Evolutionary conservation across 768 basidiomycete species (phyloP), one percentile per base, ranked within the genome.

Genomic region (Ephemerocybe angulata): DNA sequence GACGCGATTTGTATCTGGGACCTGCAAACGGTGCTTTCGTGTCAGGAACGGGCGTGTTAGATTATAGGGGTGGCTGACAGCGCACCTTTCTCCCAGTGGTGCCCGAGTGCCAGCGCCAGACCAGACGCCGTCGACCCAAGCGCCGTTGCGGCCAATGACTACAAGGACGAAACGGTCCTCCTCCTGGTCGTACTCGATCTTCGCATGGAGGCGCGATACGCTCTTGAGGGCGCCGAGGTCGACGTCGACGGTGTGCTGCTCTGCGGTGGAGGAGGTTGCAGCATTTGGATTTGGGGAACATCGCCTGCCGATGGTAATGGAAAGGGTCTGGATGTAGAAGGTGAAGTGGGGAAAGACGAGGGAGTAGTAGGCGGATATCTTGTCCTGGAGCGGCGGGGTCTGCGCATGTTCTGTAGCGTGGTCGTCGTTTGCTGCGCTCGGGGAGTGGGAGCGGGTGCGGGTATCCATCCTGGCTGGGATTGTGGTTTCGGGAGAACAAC

Each of bases 51-150:
- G 22, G 22, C 17, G 6, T 15, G 5, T 30, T 17, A 48, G 43
- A n/a, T n/a, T 37, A 31, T 35, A 30, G 49, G 38, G 48, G 38
- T 19, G 38, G 30, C 28, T 54, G 22, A 54, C 24, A 50, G 63
- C 65, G 48, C 55, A 93, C 96, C 91, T 81, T 68, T 93, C 91
- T 33, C 86, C 78, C 21, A 99, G 75, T 28, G 89, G 82, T n/a
- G 93, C 88, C 57, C 86, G 83, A 57, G 88, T 87, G 15, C 95
- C 93, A 60, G 90, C 87, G 11, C 88, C 89, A 47, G 86, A 86
- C 90, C 95, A 99, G n/a, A 90, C 85, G 28, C 94, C 95, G 60
- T 98, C 94, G 4, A 99, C 93, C 89, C 95, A 98, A 17, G 94
- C 94, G 12, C 97, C 97, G 63, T 99, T 98, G 55, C 97, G 79